phyloP scores from a whole-genome alignment of 2,329 filamentous ascomycete genomes.

The Ilyonectria destructans region DNA sequence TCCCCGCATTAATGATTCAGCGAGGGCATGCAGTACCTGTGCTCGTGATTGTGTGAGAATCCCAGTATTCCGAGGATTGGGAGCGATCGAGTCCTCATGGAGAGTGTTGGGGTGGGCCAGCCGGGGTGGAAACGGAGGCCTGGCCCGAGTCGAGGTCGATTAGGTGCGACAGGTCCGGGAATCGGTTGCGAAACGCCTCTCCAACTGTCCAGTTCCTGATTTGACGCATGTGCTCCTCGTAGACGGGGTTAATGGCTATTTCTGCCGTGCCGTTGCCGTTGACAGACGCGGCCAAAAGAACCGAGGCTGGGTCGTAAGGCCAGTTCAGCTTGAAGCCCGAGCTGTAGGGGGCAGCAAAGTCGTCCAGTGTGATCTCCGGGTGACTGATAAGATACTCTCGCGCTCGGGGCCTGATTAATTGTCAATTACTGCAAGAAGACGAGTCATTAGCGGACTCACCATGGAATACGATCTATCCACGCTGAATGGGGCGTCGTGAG shows the following conservation, averaged over 20 bases:
- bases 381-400: constrained; percentile 51
- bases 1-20: constrained; percentile 40
- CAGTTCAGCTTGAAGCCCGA: constrained; percentile 52
- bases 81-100: constrained; percentile 23
- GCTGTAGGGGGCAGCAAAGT: constrained; percentile 52
- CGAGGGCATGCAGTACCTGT: not conserved
- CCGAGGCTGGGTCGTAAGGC: constrained; percentile 50
- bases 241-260: constrained; percentile 50
- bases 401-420: constrained; percentile 45
- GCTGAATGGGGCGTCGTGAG: constrained; percentile 49
- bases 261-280: constrained; percentile 35
- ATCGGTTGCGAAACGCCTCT: constrained; percentile 45
- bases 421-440: not conserved
- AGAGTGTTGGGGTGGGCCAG: constrained; percentile 15
- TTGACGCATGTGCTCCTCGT: constrained; percentile 51
- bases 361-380: constrained; percentile 51
- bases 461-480: constrained; percentile 54
- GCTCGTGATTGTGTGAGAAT: not conserved
- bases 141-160: constrained; percentile 47
- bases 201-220: constrained; percentile 52
- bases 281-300: constrained; percentile 42
- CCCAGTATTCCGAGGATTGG: not conserved
- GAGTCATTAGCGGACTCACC: constrained; percentile 35
- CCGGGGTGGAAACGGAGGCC: constrained; percentile 5
- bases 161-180: constrained; percentile 45